phyloP scores from a whole-genome alignment of 1,284 basidiomycete species.

The Tilletiopsis washingtonensis region DNA sequence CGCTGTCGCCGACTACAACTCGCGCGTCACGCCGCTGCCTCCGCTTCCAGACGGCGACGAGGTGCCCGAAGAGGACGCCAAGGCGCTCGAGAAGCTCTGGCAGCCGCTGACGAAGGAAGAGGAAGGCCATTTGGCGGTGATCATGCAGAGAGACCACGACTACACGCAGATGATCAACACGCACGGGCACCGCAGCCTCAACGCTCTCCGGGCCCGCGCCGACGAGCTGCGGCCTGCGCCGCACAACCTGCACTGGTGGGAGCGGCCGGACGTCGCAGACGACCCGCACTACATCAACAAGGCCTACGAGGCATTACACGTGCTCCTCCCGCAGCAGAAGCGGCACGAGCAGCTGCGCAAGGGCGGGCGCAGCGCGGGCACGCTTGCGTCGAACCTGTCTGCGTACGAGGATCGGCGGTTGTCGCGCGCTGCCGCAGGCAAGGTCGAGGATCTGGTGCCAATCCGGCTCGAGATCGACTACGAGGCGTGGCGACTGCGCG shows the following conservation, averaged over 20 bases:
- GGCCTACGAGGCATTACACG: constrained; percentile 20
- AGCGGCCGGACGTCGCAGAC: constrained; percentile 24
- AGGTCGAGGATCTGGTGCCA: constrained; percentile 62
- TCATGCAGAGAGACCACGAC: constrained; percentile 55
- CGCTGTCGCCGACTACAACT: constrained; percentile 58
- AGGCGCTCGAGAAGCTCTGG: constrained; percentile 12
- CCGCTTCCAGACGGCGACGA: constrained; percentile 42
- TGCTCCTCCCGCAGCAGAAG: constrained; percentile 36
- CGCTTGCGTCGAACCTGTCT: constrained; percentile 19
- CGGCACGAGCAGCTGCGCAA: constrained; percentile 55
- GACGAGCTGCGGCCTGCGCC: constrained; percentile 23
- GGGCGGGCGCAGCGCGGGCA: constrained; percentile 37
- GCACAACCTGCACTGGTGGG: constrained; percentile 38
- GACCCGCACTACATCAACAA: constrained; percentile 13
- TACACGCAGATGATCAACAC: constrained; percentile 50
- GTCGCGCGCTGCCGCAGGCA: constrained; percentile 49
- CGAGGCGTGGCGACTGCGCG: constrained; percentile 77
- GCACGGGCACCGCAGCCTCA: constrained; percentile 26
- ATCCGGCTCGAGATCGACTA: constrained; percentile 92
- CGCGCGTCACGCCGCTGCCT: constrained; percentile 60
- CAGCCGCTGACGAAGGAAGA: constrained; percentile 53
- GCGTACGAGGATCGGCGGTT: constrained; percentile 53
- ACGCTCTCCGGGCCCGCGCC: constrained; percentile 24
- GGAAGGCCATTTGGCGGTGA: constrained; percentile 52
- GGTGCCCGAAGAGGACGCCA: background rate